Base-by-base conservation (phyloP, 352 stramenopile genomes). In the Pythium dissotocum region DNA sequence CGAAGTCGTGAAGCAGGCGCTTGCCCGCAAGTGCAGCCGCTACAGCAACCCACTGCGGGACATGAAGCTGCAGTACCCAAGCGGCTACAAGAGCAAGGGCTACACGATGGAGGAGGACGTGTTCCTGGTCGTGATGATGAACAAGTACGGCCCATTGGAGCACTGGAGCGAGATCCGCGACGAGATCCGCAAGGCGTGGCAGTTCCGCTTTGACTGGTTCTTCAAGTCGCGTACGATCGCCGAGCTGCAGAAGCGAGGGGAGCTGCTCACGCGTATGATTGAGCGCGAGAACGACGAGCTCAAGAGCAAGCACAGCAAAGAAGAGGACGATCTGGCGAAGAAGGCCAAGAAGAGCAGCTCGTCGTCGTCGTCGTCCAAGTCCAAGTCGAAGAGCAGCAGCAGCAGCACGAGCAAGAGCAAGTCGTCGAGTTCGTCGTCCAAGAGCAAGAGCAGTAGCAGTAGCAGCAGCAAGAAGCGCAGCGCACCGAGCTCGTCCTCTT, bases 131-230 rank as follows among this genome's bases (percentile, higher is more conserved):
- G 97, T 96, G 53, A 99, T 99, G 95, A 99, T 99, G 96, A 97
- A 99, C 83, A 93, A 97, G 59, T 98, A 99, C 78, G 97, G 97
- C 0, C 98, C 98, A 64, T 87, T 98, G 40, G 87, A 93, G 71
- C 94, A 98, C 73, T 98, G 97, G 82, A 97, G 98, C 70, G 88
- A 98, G 67, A 99, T 99, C 73, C 93, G 97, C 33, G 93, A 99
- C 68, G 96, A 99, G 77, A 99, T 99, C 70, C 89, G 93, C 65
- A 96, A 97, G 58, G 95, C 96, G 18, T 99, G 96, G 96, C 97
- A 99, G 73, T 99, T 99, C 77, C 93, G 97, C 12, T 99, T 99
- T 65, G 95, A 99, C 77, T 99, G 97, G 97, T 99, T 99, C 71
- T 99, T 99, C 82, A 99, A 99, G 80, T 99, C 94, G 36, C 86